A percentile compares a stretch with the other conserved stretches of the same genome.
These are phyloP conservation scores for Retiboletus flavoniger DNA, from an alignment of 1,284 basidiomycete genomes.

Conservation along the genomic window DNA sequence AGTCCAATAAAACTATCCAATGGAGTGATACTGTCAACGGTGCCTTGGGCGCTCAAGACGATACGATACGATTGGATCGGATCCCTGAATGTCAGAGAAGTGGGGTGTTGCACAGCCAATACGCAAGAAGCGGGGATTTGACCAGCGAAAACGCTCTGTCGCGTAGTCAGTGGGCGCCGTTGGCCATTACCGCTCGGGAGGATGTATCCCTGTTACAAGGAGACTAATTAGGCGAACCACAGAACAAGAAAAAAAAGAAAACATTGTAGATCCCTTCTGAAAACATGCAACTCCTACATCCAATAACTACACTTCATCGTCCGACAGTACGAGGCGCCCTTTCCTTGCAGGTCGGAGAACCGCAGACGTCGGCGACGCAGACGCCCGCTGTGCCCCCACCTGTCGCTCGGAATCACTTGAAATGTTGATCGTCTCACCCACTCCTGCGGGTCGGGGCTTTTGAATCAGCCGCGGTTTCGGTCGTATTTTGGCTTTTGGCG, in stretches of 20 bases:
- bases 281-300: constrained; percentile 9
- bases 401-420: constrained; percentile 27
- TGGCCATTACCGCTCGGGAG: background rate
- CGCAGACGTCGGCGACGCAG: constrained; percentile 4
- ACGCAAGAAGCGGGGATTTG: background rate
- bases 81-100: constrained; percentile 3
- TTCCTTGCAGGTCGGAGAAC: constrained; percentile 25
- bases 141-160: background rate
- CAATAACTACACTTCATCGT: constrained; percentile 38
- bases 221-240: constrained; percentile 5
- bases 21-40: constrained; percentile 1
- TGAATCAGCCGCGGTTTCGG: constrained; percentile 33
- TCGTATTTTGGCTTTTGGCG: constrained; percentile 16
- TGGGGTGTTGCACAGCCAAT: constrained; percentile 6
- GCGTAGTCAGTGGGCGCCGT: background rate
- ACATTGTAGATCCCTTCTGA: constrained; percentile 5
- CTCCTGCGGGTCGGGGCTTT: constrained; percentile 9
- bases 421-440: constrained; percentile 18
- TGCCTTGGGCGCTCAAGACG: constrained; percentile 14
- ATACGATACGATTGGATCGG: constrained; percentile 21
- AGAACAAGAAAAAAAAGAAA: background rate
- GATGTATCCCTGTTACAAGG: constrained; percentile 6
- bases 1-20: background rate
- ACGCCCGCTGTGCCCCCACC: background rate
- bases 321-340: constrained; percentile 44